Evolutionary conservation across 31 red algal species (phyloP).

Genomic region (Porphyra umbilicalis): DNA sequence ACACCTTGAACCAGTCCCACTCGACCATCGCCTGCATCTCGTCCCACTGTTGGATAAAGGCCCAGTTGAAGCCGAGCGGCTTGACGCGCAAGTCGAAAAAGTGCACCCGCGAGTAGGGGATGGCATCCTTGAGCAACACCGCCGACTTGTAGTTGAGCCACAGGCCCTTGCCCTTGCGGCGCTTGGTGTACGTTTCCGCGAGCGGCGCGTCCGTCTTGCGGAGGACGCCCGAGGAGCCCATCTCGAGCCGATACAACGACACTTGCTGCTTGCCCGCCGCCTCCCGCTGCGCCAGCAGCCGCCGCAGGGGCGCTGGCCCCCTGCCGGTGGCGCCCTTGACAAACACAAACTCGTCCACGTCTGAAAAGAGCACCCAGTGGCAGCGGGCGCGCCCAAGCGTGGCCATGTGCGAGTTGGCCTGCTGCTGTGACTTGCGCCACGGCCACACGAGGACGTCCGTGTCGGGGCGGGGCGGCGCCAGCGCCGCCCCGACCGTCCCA

Average conservation of each 20-base stretch:
- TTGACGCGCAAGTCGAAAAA: neutral
- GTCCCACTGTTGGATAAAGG: neutral
- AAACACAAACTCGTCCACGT: conserved; percentile 42
- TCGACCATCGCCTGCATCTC: neutral
- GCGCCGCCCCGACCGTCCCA: neutral
- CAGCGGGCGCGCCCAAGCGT: conserved; percentile 22
- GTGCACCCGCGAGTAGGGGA: neutral
- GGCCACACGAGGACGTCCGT: conserved; percentile 40
- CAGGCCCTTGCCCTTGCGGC: neutral
- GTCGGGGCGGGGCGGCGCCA: neutral
- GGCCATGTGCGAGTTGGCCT: conserved; percentile 28
- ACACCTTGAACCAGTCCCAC: conserved; percentile 1
- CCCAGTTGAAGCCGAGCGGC: neutral
- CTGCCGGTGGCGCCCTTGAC: conserved; percentile 4
- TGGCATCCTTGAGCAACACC: neutral
- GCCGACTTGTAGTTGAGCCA: conserved; percentile 1
- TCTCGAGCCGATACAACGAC: neutral
- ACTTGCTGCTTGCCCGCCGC: neutral
- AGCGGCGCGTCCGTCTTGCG: neutral
- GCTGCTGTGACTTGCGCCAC: conserved; percentile 43
- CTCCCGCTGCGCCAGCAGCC: neutral
- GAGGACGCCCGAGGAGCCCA: neutral
- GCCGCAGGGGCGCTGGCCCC: neutral
- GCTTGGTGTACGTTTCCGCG: neutral
- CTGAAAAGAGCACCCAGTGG: conserved; percentile 37